A percentile compares a stretch with the other conserved stretches of the same genome.
phyloP scores from a whole-genome alignment of 1,139 yeast genomes.

The Candida labiduridarum region DNA sequence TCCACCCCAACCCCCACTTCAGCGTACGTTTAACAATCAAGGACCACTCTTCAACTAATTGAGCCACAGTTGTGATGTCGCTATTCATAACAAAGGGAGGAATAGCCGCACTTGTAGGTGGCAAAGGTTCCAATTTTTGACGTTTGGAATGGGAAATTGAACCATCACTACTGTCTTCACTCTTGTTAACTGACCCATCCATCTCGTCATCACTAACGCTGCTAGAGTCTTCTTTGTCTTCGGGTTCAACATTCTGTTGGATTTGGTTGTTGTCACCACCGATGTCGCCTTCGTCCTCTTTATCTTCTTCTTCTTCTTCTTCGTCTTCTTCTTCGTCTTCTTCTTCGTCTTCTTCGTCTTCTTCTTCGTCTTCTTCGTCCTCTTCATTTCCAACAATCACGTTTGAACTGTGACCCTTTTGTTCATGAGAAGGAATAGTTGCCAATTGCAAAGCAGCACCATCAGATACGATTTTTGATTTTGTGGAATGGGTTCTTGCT shows the following conservation, averaged over 20 bases:
- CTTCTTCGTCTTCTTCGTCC: neutral
- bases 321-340: no score
- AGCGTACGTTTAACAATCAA: slow-evolving; percentile 12
- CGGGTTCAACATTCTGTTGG: neutral
- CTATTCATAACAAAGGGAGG: slow-evolving; percentile 17
- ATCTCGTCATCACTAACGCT: slow-evolving; percentile 13
- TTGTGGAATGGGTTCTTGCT: no score
- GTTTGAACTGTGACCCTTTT: slow-evolving; percentile 16
- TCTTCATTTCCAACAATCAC: slow-evolving; percentile 30
- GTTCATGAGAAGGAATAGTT: no score
- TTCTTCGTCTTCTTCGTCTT: neutral
- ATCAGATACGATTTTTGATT: no score
- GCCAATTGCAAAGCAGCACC: slow-evolving; percentile 1
- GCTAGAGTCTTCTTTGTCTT: slow-evolving; percentile 2
- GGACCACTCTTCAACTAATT: slow-evolving; percentile 19
- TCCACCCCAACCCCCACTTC: slow-evolving; percentile 18
- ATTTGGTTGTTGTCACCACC: slow-evolving; percentile 6
- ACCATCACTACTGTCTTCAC: neutral
- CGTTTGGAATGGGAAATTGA: slow-evolving; percentile 8
- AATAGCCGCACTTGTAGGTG: slow-evolving; percentile 10
- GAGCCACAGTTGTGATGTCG: slow-evolving; percentile 15
- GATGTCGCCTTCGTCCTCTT: slow-evolving; percentile 6
- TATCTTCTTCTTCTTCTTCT: slow-evolving; percentile 1
- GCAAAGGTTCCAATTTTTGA: slow-evolving; percentile 12
- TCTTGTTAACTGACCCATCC: slow-evolving; percentile 7